Conservation (phyloP, 2,329 filamentous ascomycete genomes). For the Magnaporthiopsis rhizophila region DNA sequence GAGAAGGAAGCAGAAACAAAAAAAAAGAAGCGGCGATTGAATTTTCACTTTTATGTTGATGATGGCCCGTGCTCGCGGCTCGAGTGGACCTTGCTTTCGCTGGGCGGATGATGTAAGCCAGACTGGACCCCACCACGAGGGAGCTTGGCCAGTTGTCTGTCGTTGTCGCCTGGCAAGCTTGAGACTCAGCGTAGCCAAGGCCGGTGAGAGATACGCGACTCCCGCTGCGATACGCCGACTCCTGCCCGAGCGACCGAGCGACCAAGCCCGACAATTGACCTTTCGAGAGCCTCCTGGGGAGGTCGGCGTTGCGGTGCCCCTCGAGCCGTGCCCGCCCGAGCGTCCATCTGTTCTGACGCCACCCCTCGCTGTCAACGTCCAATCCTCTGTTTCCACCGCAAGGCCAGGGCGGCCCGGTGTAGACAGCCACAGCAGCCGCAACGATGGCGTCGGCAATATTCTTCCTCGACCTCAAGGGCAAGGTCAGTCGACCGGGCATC, state of each 20-base stretch:
- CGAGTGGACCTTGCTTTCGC: background rate
- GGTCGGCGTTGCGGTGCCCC: too few species aligned
- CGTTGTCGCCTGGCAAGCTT: background rate
- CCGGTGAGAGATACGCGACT: background rate
- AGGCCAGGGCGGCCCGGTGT: too few species aligned
- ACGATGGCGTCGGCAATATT: constrained; percentile 94
- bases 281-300: too few species aligned
- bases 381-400: too few species aligned
- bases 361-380: too few species aligned
- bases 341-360: too few species aligned
- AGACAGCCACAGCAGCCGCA: too few species aligned
- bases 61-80: too few species aligned
- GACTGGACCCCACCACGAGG: background rate
- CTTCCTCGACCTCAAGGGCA: constrained; percentile 99
- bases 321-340: too few species aligned
- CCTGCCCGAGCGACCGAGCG: background rate
- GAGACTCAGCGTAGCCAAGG: background rate
- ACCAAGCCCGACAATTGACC: too few species aligned
- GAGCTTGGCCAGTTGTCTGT: constrained; percentile 4
- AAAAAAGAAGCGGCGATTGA: constrained; percentile 8
- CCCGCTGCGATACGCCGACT: background rate
- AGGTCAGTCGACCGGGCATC: constrained; percentile 46
- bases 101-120: background rate
- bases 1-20: constrained; percentile 20
- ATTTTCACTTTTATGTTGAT: background rate